Percentiles rank a stretch among this genome's conserved stretches.
phyloP scores from a whole-genome alignment of 371 early-diverging fungal genomes.

The Rhizomucor pusillus region DNA sequence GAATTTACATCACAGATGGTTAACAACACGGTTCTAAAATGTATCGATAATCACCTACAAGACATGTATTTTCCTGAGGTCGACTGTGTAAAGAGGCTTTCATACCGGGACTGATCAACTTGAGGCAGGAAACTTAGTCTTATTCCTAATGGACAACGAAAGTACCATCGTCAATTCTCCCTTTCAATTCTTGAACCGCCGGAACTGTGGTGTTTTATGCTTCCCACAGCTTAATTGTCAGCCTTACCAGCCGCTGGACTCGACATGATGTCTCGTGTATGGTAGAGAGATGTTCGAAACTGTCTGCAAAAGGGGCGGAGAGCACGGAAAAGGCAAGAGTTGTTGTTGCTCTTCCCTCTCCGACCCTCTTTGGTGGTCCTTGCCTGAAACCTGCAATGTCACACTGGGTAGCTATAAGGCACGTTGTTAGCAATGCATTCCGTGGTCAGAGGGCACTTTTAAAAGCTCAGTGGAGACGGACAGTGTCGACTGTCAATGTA shows the following conservation, averaged over 20 bases:
- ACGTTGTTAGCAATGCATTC: no score
- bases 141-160: constrained; percentile 1
- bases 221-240: no score
- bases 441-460: no score
- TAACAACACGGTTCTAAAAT: neutral
- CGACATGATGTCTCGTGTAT: constrained; percentile 1
- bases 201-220: no score
- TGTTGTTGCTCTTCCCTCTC: no score
- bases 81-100: constrained; percentile 42
- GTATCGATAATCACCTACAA: constrained; percentile 20
- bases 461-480: neutral
- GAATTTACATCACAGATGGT: neutral
- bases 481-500: neutral
- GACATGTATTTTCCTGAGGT: constrained; percentile 26
- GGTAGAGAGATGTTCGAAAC: neutral
- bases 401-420: no score
- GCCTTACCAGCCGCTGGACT: constrained; percentile 6
- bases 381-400: no score
- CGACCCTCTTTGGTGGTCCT: no score
- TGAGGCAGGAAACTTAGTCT: constrained; percentile 41
- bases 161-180: no score
- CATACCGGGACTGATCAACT: constrained; percentile 44
- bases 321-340: no score
- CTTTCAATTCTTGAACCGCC: no score
- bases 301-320: no score